Evolutionary conservation across 208 protist species (phyloP), one percentile per base, ranked within the genome.

Genomic region (Acanthamoeba triangularis): DNA sequence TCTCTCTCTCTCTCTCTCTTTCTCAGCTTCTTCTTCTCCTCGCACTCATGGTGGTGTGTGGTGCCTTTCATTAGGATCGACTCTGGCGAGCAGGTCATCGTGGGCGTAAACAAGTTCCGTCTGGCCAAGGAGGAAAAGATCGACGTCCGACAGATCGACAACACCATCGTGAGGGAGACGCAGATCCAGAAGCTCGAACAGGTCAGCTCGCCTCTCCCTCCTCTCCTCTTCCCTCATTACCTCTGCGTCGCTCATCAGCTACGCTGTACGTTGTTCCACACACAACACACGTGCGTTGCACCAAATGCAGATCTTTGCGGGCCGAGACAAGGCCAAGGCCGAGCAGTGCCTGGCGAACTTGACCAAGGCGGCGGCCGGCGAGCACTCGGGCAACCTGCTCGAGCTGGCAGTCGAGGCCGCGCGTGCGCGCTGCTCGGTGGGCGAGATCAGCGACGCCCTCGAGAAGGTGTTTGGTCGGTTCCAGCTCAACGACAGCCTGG

Each of bases 61-160:
- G n/a, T 74, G 44, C 10, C 44, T 33, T 47, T 13, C 47, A 41
- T 49, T 33, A 90, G 91, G 8, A 99, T 99, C 95, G 98, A 99
- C 96, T 98, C 97, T 44, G 98, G 97, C 25, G 67, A 94, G 25
- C 98, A 99, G 95, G 96, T 98, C 0, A 99, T 99, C 90, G 99
- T 99, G 18, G 99, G 99, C 76, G 98, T 99, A 7, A 99, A 99
- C 97, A 99, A 99, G 96, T 99, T 98, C 74, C 90, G 96, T 78
- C 41, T 97, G 10, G 97, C 98, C 59, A 96, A 99, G 47, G 98
- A 98, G 76, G 97, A 97, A 47, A 95, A 96, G 54, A 67, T 97
- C 20, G 98, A 99, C 72, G 98, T 99, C 16, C 97, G 98, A 23
- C 94, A 96, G 33, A 99, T 99, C 93, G 99, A 99, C 96, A 99